Base-by-base conservation (phyloP, 345 rosid species). In the Euphorbia lathyris region DNA sequence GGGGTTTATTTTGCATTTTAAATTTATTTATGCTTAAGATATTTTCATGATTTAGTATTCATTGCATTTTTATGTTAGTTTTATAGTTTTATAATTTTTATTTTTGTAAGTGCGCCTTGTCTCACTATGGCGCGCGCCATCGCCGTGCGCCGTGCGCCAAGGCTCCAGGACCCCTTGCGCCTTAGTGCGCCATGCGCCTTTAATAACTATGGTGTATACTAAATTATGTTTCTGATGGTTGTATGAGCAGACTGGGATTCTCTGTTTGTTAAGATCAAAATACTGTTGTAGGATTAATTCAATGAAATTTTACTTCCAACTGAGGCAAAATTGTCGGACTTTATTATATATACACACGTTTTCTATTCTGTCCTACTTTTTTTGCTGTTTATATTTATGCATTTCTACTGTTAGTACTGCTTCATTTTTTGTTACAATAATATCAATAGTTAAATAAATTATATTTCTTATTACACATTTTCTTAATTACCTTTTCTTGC, bases 401-500 rank as follows among this genome's bases (percentile, higher is more conserved):
- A 6, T 51, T 67, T 67, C 17, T n/a, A 3, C 50, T 13, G 4
- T 5, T 4, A 43, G n/a, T 5, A 10, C 42, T 32, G 27, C 8
- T 50, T 14, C 10, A 11, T 26, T 16, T 3, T 13, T 13, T 36
- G 70, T 42, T 38, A 3, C 20, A 40, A 68, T 22, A 55, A 20
- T 36, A 36, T 36, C 51, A 52, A 36, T 68, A 12, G 7, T 0
- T 65, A 25, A 13, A 16, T 47, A 48, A 47, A 26, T 19, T 50
- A 10, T 71, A 22, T 7, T 25, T 64, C 65, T 26, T 13, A 7
- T 56, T 4, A 20, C 30, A 27, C 70, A 20, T 75, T 36, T 67
- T 76, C 43, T 34, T 65, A 26, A 6, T 14, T 19, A 1, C 5
- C 12, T 30, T 53, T 73, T 60, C 45, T 69, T 79, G 47, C 87